phyloP scores from a whole-genome alignment of 1,284 basidiomycete genomes.

The Papiliotrema terrestris region DNA sequence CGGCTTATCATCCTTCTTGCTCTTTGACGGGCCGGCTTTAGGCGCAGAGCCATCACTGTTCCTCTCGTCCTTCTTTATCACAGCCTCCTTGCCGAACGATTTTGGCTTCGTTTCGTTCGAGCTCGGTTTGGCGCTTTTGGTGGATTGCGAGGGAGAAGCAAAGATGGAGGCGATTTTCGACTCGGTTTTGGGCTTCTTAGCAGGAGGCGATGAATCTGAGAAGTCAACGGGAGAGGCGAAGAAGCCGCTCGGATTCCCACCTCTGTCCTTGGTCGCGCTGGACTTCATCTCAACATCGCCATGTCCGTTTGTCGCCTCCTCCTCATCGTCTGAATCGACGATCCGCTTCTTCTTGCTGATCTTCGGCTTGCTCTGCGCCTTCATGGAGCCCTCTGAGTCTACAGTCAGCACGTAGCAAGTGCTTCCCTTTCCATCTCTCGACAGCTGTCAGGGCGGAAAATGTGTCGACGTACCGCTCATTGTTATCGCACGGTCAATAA shows the following conservation, averaged over 20 bases:
- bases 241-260: not conserved
- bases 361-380: conserved; percentile 4
- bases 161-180: conserved; percentile 26
- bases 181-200: conserved; percentile 34
- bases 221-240: not conserved
- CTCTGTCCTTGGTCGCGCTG: not conserved
- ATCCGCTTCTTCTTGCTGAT: conserved; percentile 59
- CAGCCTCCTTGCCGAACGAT: conserved; percentile 7
- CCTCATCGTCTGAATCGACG: conserved; percentile 65
- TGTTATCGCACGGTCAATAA: not conserved
- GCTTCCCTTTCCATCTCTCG: too few relatives aligned
- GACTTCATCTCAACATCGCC: not conserved
- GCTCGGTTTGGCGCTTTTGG: not conserved
- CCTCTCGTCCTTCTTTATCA: not conserved
- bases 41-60: not conserved
- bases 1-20: conserved; percentile 34
- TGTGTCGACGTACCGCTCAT: conserved; percentile 13
- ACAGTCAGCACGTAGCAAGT: not conserved
- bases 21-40: conserved; percentile 1
- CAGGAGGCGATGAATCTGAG: conserved; percentile 27
- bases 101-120: conserved; percentile 3
- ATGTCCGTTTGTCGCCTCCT: conserved; percentile 24
- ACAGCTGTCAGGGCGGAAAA: too few relatives aligned
- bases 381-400: conserved; percentile 27
- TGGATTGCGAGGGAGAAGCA: conserved; percentile 18